Base-by-base conservation (phyloP, 2,329 filamentous ascomycete genomes). In the Colletotrichum graminicola region DNA sequence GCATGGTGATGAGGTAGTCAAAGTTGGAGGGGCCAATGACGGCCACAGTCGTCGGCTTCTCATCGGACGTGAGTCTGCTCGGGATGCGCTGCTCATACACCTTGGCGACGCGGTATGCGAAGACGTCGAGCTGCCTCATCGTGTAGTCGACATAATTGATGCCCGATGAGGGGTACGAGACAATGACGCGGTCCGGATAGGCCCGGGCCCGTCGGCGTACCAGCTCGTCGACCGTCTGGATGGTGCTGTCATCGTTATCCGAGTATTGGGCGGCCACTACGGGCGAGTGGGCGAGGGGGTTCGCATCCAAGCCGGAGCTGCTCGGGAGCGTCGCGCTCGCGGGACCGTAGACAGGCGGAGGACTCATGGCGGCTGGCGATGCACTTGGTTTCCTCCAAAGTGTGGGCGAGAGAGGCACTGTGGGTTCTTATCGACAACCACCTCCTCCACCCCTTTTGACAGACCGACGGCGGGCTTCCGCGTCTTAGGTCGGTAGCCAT, bases 1-100 rank as follows among this genome's bases (percentile, higher is more conserved):
- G 81, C 52, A 87, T 79, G 5, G 86, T 85, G 45, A 89, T 79
- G 47, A 89, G 81, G 71, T 88, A 88, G 65, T 88, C 85, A 12
- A 90, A 79, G 72, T 86, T 85, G 1, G 87, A 89, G 0, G 83
- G 81, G 0, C 85, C 87, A 2, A 90, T 78, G 14, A 90, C 75
- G 1, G 83, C 86, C 32, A 89, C 81, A 0, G 85, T 83, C 4
- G 72, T 71, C 0, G 77, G 77, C 72, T 76, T 76, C 68, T 78
- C 75, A 0, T 62, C 67, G 10, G 77, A 78, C 2, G 63, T 73
- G 21, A 36, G 45, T 2, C 77, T 74, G 10, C 73, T 63, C 4
- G 77, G 76, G 11, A 78, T 69, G 23, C 71, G 63, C 18, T 63
- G 45, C 63, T 76, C 71, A 67, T 77, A 78, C 29, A 72, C 47